Evolutionary conservation across 2,329 filamentous ascomycete genomes (phyloP).

Genomic region (Neofusicoccum umdonicola): DNA sequence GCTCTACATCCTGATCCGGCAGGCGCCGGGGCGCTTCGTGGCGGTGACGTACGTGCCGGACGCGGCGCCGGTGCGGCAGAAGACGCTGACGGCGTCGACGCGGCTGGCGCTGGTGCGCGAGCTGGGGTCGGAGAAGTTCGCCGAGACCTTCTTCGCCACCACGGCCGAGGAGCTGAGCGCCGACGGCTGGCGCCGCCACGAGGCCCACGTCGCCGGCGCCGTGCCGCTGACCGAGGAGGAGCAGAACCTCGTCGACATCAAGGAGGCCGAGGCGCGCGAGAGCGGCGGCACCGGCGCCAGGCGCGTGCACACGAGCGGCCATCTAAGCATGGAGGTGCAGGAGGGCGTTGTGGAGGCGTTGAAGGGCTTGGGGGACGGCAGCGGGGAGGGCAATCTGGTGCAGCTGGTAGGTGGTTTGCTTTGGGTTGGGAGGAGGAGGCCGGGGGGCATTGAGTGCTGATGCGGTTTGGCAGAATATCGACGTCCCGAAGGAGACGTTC

Average conservation of each 20-base stretch:
- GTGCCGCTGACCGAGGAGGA: conserved; percentile 81
- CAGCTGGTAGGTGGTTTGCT: conserved; percentile 60
- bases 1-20: conserved; percentile 71
- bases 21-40: conserved; percentile 43
- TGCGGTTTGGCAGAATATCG: conserved; percentile 64
- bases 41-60: conserved; percentile 79
- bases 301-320: conserved; percentile 28
- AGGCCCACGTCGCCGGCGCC: conserved; percentile 59
- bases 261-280: conserved; percentile 70
- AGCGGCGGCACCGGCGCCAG: conserved; percentile 62
- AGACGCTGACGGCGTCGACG: conserved; percentile 82
- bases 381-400: conserved; percentile 50
- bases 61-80: conserved; percentile 73
- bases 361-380: conserved; percentile 55
- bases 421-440: not conserved
- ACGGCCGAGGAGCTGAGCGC: conserved; percentile 66
- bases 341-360: conserved; percentile 65
- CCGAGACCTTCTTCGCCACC: conserved; percentile 72
- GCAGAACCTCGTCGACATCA: conserved; percentile 66
- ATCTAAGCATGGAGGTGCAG: conserved; percentile 53
- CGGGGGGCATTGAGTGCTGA: conserved; percentile 57
- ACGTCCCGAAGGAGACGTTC: conserved; percentile 66
- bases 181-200: conserved; percentile 69
- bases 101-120: conserved; percentile 73
- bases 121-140: conserved; percentile 74